Conservation (phyloP, 2,329 filamentous ascomycete species). For the Pestalotiopsis sp. region DNA sequence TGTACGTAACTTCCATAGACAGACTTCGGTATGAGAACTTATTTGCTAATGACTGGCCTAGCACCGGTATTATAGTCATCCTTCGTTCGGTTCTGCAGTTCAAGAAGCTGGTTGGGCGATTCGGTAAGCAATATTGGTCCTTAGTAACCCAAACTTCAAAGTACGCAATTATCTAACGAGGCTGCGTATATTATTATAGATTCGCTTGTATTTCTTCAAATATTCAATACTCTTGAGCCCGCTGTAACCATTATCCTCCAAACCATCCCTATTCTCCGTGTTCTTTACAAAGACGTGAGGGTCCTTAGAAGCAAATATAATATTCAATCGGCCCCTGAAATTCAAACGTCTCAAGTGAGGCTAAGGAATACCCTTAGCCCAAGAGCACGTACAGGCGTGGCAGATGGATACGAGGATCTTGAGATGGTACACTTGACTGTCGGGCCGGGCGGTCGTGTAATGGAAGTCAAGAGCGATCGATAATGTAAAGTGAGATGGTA, state of each 20-base stretch:
- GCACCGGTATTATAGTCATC: conserved; percentile 6
- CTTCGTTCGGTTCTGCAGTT: background rate
- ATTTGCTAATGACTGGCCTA: background rate
- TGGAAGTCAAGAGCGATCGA: background rate
- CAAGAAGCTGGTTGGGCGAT: conserved; percentile 6
- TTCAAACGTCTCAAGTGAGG: background rate
- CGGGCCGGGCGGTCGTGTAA: background rate
- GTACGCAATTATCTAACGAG: background rate
- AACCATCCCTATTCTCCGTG: background rate
- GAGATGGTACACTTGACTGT: background rate
- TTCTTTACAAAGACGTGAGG: background rate
- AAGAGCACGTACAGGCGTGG: background rate
- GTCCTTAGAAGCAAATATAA: background rate
- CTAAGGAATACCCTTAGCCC: background rate
- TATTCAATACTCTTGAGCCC: conserved; percentile 2
- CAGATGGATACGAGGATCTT: conserved; percentile 1
- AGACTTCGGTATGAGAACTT: background rate
- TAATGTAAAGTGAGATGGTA: too few species aligned
- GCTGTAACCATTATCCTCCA: background rate
- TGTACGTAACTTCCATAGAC: background rate
- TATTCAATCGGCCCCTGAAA: background rate
- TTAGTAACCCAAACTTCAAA: background rate
- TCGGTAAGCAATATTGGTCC: background rate
- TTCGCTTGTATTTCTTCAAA: conserved; percentile 7
- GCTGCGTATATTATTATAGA: background rate